These are phyloP conservation scores for Arxiozyma telluris DNA, from an alignment of 1,139 yeast species.

Conservation along the genomic window DNA sequence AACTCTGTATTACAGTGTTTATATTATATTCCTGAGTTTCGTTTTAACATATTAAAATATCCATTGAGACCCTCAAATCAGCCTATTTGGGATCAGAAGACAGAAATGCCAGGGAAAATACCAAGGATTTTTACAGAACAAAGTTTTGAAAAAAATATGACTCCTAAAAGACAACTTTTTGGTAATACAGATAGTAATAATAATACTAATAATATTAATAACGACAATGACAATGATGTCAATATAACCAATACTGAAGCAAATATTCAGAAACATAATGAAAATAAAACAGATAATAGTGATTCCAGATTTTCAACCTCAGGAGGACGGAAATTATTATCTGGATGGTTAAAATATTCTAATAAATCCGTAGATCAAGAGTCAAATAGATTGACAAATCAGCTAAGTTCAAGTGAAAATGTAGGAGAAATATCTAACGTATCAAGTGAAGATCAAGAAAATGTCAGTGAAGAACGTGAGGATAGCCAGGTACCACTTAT, in stretches of 20 bases:
- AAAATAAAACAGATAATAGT: background rate
- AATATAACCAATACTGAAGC: background rate
- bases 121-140: slow-evolving; percentile 4
- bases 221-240: background rate
- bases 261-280: background rate
- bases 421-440: background rate
- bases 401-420: background rate
- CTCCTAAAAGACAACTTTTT: background rate
- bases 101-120: slow-evolving; percentile 34
- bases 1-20: slow-evolving; percentile 87
- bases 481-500: background rate
- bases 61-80: slow-evolving; percentile 32
- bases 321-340: background rate
- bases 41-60: slow-evolving; percentile 46
- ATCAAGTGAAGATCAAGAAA: background rate
- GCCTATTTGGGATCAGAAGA: slow-evolving; percentile 32
- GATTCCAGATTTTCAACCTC: background rate
- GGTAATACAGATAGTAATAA: slow-evolving; percentile 1
- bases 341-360: slow-evolving; percentile 2
- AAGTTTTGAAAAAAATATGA: slow-evolving; percentile 1
- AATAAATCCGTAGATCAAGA: slow-evolving; percentile 1
- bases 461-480: background rate
- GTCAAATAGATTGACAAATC: background rate
- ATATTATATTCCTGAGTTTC: slow-evolving; percentile 61
- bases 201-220: background rate